These are phyloP conservation scores for Vanilla planifolia DNA, from an alignment of 106 monocot species.

Conservation along the genomic window DNA sequence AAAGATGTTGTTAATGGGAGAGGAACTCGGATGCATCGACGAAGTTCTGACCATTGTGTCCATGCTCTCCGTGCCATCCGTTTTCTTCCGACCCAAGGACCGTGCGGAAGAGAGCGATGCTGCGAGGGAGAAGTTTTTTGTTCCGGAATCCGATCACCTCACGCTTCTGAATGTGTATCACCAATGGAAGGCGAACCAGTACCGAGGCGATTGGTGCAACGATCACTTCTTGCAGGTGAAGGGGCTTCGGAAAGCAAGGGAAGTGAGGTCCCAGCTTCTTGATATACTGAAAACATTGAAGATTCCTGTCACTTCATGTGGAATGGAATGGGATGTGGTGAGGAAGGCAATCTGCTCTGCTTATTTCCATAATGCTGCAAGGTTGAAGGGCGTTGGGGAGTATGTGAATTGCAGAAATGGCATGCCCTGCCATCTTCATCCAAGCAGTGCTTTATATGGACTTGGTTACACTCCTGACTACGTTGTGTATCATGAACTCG, in stretches of 20 bases:
- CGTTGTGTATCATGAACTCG: conserved; percentile 88
- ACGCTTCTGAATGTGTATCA: conserved; percentile 89
- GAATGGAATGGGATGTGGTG: conserved; percentile 91
- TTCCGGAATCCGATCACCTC: conserved; percentile 95
- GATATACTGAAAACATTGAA: conserved; percentile 79
- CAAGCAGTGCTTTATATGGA: conserved; percentile 89
- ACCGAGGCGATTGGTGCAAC: conserved; percentile 92
- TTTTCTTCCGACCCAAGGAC: conserved; percentile 94
- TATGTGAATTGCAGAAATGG: conserved; percentile 90
- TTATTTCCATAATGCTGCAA: conserved; percentile 86
- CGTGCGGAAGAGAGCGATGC: conserved; percentile 92
- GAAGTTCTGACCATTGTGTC: conserved; percentile 91
- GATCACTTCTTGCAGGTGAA: conserved; percentile 94
- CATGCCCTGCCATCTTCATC: conserved; percentile 94
- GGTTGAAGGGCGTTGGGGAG: conserved; percentile 88
- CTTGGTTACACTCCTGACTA: conserved; percentile 88
- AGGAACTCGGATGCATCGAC: conserved; percentile 62
- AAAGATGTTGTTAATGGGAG: conserved; percentile 95
- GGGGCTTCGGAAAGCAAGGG: conserved; percentile 80
- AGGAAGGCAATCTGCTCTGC: conserved; percentile 93
- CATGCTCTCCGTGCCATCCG: conserved; percentile 94
- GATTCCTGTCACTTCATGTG: conserved; percentile 76
- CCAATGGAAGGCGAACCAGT: conserved; percentile 82
- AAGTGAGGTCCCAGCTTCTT: conserved; percentile 85
- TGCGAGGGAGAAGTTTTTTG: conserved; percentile 95